These are phyloP conservation scores for Neofusicoccum sp. DNA, from an alignment of 2,329 filamentous ascomycete genomes.

Conservation along the genomic window DNA sequence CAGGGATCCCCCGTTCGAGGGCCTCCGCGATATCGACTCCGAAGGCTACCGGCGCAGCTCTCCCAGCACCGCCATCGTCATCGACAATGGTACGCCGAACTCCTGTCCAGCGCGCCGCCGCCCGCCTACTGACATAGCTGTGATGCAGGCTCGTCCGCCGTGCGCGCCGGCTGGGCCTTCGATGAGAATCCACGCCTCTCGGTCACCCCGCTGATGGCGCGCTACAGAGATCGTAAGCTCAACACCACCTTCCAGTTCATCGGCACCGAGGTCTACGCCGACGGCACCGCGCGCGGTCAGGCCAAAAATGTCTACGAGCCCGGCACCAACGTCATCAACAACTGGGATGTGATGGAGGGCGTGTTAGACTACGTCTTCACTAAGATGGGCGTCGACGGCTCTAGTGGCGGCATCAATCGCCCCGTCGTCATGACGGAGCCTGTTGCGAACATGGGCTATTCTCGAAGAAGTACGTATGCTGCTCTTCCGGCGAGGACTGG, in stretches of 20 bases:
- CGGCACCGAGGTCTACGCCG: slow-evolving; percentile 88
- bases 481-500: background rate
- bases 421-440: slow-evolving; percentile 95
- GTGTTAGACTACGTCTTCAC: slow-evolving; percentile 92
- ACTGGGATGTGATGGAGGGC: slow-evolving; percentile 98
- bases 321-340: slow-evolving; percentile 86
- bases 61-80: slow-evolving; percentile 74
- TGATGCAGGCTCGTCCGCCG: slow-evolving; percentile 71
- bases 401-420: slow-evolving; percentile 72
- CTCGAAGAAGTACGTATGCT: slow-evolving; percentile 70
- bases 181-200: slow-evolving; percentile 76
- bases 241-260: slow-evolving; percentile 90
- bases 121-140: background rate
- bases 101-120: background rate
- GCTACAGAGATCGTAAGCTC: slow-evolving; percentile 91
- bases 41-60: slow-evolving; percentile 71
- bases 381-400: slow-evolving; percentile 81
- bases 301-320: slow-evolving; percentile 88
- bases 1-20: slow-evolving; percentile 61
- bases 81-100: slow-evolving; percentile 80
- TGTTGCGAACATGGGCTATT: slow-evolving; percentile 85
- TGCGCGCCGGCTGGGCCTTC: slow-evolving; percentile 95
- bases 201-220: slow-evolving; percentile 86
- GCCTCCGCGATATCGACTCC: slow-evolving; percentile 55
- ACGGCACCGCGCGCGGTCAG: slow-evolving; percentile 88